phyloP scores from a whole-genome alignment of 352 stramenopile species.

The Peronospora farinosa region DNA sequence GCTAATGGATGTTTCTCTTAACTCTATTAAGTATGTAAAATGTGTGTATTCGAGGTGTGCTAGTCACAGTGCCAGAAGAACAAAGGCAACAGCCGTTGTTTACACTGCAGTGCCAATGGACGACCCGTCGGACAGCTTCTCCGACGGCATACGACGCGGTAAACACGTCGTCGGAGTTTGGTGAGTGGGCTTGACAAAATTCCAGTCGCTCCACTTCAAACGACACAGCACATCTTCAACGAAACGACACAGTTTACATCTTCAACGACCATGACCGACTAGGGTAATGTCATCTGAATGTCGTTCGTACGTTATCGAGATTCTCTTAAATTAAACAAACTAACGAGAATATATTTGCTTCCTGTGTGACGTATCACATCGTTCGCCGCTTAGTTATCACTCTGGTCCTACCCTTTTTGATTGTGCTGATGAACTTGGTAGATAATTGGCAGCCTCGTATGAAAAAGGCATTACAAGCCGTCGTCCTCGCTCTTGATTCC shows the following conservation, averaged over 20 bases:
- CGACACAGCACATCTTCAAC: slow-evolving; percentile 7
- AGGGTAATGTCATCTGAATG: slow-evolving; percentile 1
- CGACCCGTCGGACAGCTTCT: background rate
- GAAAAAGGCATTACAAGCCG: no score
- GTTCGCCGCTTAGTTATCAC: no score
- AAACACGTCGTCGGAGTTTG: slow-evolving; percentile 10
- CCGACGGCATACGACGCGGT: slow-evolving; percentile 13
- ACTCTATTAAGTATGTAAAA: background rate
- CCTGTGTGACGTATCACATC: no score
- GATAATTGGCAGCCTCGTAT: no score
- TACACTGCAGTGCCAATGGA: background rate
- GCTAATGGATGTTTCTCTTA: background rate
- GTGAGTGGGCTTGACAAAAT: slow-evolving; percentile 15
- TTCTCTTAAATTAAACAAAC: no score
- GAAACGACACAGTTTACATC: slow-evolving; percentile 10
- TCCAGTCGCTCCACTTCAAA: slow-evolving; percentile 10
- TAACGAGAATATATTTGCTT: no score
- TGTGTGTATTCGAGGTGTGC: slow-evolving; percentile 1
- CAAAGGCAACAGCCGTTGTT: background rate
- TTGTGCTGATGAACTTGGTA: no score
- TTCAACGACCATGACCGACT: slow-evolving; percentile 22
- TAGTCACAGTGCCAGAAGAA: background rate
- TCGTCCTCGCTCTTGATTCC: no score
- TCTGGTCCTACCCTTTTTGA: no score
- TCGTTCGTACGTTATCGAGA: background rate